Base-by-base conservation (phyloP, 2,329 filamentous ascomycete genomes). In the Diaporthe amygdali region DNA sequence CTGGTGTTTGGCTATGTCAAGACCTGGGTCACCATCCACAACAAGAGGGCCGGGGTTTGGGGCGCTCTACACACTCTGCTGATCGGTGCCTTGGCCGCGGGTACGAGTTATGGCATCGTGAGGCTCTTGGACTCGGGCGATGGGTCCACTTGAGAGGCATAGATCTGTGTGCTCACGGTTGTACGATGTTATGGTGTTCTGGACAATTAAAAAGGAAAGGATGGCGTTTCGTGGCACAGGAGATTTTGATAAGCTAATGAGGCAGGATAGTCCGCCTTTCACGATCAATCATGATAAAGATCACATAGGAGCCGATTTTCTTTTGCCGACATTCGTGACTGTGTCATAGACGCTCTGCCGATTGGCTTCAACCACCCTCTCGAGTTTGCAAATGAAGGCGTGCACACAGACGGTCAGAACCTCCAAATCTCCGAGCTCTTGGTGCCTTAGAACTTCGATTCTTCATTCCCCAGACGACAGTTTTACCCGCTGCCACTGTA, bases 1-100 rank as follows among this genome's bases (percentile, higher is more conserved):
- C 87, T 92, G 68, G 79, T 82, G 3, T 93, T 93, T 77, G 91
- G 91, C n/a, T 91, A 90, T 75, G 82, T 86, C 69, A 92, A 92
- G 82, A 91, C 89, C 25, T 86, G 82, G 64, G 82, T 89, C 15
- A 84, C 89, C 0, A 84, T 84, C 69, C 80, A 80, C 72, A 89
- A 87, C 74, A 82, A 88, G 74, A 74, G 82, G 44, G 86, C 87
- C 1, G 89, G 88, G 12, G 75, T 89, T 17, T 87, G 85, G 80
- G 90, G 90, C 8, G 90, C 90, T 0, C 63, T 90, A 34, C 89
- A 93, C 81, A 93, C 92, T 78, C 81, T 92, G 54, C 76, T 91
- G 25, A 87, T 93, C 54, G 91, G 91, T 37, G 88, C 90, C 17
- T 74, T 92, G 69, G 91, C 91, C 6, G 91, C 91, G 0, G 91